Base-by-base conservation (phyloP, 495 filamentous ascomycete species). In the Neurospora tetraspora region DNA sequence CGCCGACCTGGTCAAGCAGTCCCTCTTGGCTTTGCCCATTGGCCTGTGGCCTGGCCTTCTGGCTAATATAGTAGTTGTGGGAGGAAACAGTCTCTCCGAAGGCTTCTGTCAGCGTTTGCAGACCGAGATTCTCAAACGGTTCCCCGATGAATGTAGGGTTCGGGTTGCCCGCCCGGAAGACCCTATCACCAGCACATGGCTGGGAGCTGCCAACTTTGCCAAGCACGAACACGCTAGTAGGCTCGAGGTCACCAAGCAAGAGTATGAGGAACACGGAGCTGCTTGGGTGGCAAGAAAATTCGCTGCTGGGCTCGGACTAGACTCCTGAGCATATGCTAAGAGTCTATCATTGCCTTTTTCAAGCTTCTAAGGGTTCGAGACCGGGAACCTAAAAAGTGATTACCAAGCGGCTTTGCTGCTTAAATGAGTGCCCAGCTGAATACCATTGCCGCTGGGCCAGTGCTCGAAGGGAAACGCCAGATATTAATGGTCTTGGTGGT, bases 211-310 rank as follows among this genome's bases (percentile, higher is more conserved):
- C 34, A 86, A 87, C 43, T 84, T 97, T 69, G 94, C 93, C 2
- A 86, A 80, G 39, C 89, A 96, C 78, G 86, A 85, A 71, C 85
- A 90, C 43, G 76, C 94, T 68, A 83, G 88, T 73, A 82, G 83
- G 45, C 81, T 93, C 12, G 87, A 89, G 0, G 92, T 98, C 16
- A 94, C 92, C 7, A 92, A 93, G 73, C 87, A 92, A 72, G 94
- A 99, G 77, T 98, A 98, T 80, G 88, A 93, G 69, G 96, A 99
- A 80, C 80, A 93, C 79, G 96, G 96, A 36, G 89, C 89, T 70
- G 86, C 82, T 31, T 98, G 93, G 93, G 86, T 91, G 31, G 88
- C 86, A 40, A 89, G 88, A 73, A 92, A 90, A 77, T 97, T 98
- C 70, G 76, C 83, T 3, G 71, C 77, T 20, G 82, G 83, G 12